Conservation (phyloP, 768 basidiomycete genomes). For the Collybiopsis luxurians region DNA sequence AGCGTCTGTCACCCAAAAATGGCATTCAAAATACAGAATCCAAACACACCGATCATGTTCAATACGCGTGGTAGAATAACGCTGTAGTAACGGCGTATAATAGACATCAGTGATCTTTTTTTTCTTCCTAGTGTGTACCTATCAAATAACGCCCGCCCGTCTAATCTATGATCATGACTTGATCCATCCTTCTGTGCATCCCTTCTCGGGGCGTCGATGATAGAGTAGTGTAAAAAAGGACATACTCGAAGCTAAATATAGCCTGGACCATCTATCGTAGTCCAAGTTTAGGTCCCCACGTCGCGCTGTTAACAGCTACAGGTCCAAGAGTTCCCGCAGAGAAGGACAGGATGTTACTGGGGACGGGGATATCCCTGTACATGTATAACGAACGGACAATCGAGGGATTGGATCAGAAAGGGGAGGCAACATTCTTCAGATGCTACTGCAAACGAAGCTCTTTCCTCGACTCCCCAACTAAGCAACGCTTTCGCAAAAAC, state of each 20-base stretch:
- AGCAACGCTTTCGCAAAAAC: not conserved
- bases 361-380: slow-evolving; percentile 36
- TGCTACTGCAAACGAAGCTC: not conserved
- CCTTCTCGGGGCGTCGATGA: not conserved
- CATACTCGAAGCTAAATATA: slow-evolving; percentile 35
- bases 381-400: not conserved
- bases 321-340: slow-evolving; percentile 47
- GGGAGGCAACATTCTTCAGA: too few species aligned
- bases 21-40: slow-evolving; percentile 70
- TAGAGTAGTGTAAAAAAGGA: not conserved
- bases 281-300: slow-evolving; percentile 83
- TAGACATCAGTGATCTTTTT: too few species aligned
- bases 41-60: slow-evolving; percentile 62
- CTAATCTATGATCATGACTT: too few species aligned
- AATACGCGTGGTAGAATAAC: slow-evolving; percentile 57
- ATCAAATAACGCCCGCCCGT: too few species aligned
- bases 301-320: slow-evolving; percentile 33
- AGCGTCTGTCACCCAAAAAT: slow-evolving; percentile 66
- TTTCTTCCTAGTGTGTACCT: too few species aligned
- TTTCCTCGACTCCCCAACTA: slow-evolving; percentile 3
- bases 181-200: not conserved
- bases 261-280: slow-evolving; percentile 86
- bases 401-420: not conserved
- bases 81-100: slow-evolving; percentile 51
- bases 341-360: slow-evolving; percentile 41